Conservation (phyloP, 164 flowering plant genomes). For the Amborella trichopoda region DNA sequence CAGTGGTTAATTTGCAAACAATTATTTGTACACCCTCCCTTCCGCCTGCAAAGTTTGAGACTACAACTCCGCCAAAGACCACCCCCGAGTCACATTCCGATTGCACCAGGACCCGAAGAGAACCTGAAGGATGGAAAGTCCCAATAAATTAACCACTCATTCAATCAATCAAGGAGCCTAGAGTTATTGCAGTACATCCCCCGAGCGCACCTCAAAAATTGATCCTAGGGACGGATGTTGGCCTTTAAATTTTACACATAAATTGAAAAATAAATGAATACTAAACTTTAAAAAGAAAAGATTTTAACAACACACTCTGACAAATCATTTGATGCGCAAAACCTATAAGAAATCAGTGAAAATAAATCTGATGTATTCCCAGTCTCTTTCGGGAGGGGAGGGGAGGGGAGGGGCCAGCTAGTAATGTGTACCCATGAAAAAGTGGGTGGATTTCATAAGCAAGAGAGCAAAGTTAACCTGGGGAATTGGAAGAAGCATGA, state of each 20-base stretch:
- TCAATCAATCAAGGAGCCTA: too few species aligned
- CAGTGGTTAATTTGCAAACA: slow-evolving; percentile 3
- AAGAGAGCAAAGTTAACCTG: slow-evolving; percentile 23
- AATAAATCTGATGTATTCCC: not conserved
- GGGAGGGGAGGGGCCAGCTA: not conserved
- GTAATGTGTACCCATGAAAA: too few species aligned
- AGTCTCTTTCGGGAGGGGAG: not conserved
- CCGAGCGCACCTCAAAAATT: not conserved
- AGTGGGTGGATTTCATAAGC: not conserved
- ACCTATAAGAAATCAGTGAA: too few species aligned
- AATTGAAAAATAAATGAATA: not conserved
- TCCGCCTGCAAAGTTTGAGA: too few species aligned
- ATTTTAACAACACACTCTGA: not conserved
- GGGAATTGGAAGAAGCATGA: slow-evolving; percentile 76
- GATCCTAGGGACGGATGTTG: not conserved
- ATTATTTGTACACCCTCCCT: too few species aligned
- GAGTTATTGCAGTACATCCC: too few species aligned
- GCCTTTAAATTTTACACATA: too few species aligned
- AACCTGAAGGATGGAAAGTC: slow-evolving; percentile 37
- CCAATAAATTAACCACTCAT: too few species aligned
- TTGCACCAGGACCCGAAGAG: slow-evolving; percentile 53
- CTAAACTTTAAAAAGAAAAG: not conserved
- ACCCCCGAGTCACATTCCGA: too few species aligned
- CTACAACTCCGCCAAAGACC: too few species aligned
- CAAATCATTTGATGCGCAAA: not conserved